phyloP scores from a whole-genome alignment of 768 basidiomycete species.

The Suillus subaureus region DNA sequence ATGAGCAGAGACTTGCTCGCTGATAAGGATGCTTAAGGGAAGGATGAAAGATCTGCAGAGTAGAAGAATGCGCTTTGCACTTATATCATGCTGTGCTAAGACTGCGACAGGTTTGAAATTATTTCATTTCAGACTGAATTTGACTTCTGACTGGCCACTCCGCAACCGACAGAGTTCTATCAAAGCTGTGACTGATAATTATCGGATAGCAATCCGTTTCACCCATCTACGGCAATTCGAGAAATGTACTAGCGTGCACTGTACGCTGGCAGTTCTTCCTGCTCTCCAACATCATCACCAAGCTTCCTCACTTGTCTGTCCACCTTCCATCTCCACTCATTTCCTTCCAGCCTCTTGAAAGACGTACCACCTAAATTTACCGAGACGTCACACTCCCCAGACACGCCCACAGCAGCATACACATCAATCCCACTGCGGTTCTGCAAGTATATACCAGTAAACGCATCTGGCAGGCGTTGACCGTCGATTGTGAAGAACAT shows the following conservation, averaged over 20 bases:
- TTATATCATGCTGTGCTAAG: neutral
- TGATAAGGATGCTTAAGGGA: neutral
- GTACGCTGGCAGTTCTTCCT: constrained; percentile 47
- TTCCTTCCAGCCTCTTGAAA: constrained; percentile 65
- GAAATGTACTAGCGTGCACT: constrained; percentile 3
- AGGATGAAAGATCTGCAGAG: neutral
- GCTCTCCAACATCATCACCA: constrained; percentile 31
- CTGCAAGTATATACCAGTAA: constrained; percentile 60
- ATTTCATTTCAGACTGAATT: constrained; percentile 2
- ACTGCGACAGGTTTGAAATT: neutral
- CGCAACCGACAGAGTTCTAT: neutral
- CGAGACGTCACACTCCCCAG: constrained; percentile 34
- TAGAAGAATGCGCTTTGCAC: neutral
- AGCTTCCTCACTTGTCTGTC: constrained; percentile 62
- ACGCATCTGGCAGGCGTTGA: constrained; percentile 54
- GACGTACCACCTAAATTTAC: constrained; percentile 68
- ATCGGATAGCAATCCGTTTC: neutral
- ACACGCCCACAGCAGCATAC: constrained; percentile 65
- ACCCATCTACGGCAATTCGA: neutral
- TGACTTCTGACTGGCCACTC: neutral
- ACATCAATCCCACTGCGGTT: constrained; percentile 50
- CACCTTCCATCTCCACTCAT: constrained; percentile 66
- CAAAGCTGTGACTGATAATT: neutral
- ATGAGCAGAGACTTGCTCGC: neutral
- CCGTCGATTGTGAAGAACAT: constrained; percentile 73